Base-by-base conservation (phyloP, 169 alveolate genomes). In the Theileria parva region DNA sequence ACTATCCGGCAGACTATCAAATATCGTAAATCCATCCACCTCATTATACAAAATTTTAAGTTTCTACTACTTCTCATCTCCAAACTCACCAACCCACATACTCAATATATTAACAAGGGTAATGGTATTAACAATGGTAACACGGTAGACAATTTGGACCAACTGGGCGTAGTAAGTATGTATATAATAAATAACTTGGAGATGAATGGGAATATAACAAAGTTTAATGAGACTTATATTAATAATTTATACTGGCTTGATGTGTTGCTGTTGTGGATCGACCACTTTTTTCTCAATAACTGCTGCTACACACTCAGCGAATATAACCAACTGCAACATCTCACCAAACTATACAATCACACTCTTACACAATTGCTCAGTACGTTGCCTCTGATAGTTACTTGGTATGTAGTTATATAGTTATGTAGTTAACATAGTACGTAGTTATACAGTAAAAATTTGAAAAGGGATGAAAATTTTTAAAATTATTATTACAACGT, bases 241-340 rank as follows among this genome's bases (percentile, higher is more conserved):
- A 84, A 84, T 60, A 75, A 84, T 50, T 55, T 84, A 21, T 84
- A 84, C 83, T 84, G 90, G 90, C 64, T 84, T 27, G 90, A 84
- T 17, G 13, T 84, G n/a, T 65, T 50, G 50, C 37, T 84, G 44
- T 30, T 57, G 19, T 84, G 85, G 77, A 55, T 84, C 61, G 90
- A 84, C 78, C 57, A 23, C 34, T n/a, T 13, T 21, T 84, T 77
- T 17, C 28, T 77, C 23, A 50, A 76, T 55, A 25, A 59, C 30
- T 72, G 85, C 67, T 84, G 90, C 66, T 65, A 77, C 73, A 66
- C 57, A 32, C 65, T 34, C 12, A 17, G 13, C 65, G 90, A 84
- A 64, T 65, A 65, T 30, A 65, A 55, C 57, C 77, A 74, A n/a
- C 19, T 84, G n/a, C 28, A 30, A 23, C 28, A 44, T 9, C 19